These are phyloP conservation scores for Penicillium sp. DNA, from an alignment of 2,329 filamentous ascomycete genomes.

Conservation along the genomic window DNA sequence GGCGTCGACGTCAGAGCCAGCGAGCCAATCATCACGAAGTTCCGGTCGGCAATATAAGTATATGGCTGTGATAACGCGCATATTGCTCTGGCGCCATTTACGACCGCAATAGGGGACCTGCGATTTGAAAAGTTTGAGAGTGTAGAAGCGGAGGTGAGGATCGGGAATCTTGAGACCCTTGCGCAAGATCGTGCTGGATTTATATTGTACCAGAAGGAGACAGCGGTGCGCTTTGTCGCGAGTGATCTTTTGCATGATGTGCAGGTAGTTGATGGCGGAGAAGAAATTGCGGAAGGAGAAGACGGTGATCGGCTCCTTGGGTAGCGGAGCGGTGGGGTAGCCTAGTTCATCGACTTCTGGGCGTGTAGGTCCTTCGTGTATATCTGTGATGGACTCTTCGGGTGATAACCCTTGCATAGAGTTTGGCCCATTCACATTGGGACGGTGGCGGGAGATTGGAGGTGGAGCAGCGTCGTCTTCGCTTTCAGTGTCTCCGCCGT, in stretches of 20 bases:
- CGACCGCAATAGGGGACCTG: constrained; percentile 97
- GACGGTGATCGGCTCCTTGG: constrained; percentile 74
- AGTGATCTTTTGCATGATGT: constrained; percentile 96
- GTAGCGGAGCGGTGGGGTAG: constrained; percentile 71
- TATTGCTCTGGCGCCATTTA: constrained; percentile 97
- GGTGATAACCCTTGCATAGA: constrained; percentile 32
- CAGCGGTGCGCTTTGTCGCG: constrained; percentile 95
- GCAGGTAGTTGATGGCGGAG: constrained; percentile 90
- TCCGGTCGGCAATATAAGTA: constrained; percentile 94
- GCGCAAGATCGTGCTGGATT: constrained; percentile 87
- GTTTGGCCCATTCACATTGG: constrained; percentile 33
- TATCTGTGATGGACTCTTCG: constrained; percentile 29
- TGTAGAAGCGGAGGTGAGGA: constrained; percentile 84
- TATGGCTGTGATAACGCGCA: constrained; percentile 97
- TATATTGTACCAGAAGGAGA: constrained; percentile 91
- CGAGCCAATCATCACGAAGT: constrained; percentile 89
- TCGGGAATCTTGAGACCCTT: constrained; percentile 92
- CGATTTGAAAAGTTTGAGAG: constrained; percentile 96
- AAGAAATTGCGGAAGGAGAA: constrained; percentile 97
- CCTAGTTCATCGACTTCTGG: constrained; percentile 83
- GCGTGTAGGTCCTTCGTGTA: constrained; percentile 37
- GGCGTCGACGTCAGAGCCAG: constrained; percentile 86
- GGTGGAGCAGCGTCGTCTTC: constrained; percentile 82
- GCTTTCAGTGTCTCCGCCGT: constrained; percentile 42
- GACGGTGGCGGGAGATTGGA: constrained; percentile 69